phyloP scores from a whole-genome alignment of 2,329 filamentous ascomycete genomes.

The Lasiodiplodia gonubiensis region DNA sequence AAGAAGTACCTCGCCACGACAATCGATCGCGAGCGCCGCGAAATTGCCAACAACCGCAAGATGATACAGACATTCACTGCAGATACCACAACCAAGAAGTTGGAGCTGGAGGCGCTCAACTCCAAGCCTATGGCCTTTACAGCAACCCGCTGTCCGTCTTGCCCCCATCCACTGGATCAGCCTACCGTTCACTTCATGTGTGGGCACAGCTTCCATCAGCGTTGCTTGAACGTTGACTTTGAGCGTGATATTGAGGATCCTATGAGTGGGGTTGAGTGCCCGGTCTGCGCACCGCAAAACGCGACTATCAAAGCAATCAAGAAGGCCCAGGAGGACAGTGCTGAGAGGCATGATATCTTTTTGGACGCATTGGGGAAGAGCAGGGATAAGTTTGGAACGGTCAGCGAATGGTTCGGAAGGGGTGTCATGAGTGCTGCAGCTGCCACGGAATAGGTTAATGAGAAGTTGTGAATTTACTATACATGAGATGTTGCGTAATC shows the following conservation, averaged over 20 bases:
- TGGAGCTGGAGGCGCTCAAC: conserved; percentile 77
- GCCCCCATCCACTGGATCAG: conserved; percentile 77
- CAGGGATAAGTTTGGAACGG: conserved; percentile 83
- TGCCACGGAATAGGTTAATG: background rate
- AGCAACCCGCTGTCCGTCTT: conserved; percentile 84
- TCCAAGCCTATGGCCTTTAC: conserved; percentile 88
- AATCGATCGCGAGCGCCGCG: conserved; percentile 84
- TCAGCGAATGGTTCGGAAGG: conserved; percentile 92
- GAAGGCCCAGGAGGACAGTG: conserved; percentile 82
- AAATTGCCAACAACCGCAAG: conserved; percentile 82
- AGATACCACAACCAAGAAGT: conserved; percentile 80
- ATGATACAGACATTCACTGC: conserved; percentile 82
- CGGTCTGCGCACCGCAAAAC: conserved; percentile 82
- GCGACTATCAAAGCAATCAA: conserved; percentile 87
- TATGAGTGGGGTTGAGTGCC: conserved; percentile 71
- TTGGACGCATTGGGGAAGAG: conserved; percentile 76
- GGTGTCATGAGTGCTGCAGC: conserved; percentile 73
- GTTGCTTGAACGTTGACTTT: conserved; percentile 71
- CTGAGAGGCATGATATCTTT: conserved; percentile 88
- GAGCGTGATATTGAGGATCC: conserved; percentile 65
- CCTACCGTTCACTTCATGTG: conserved; percentile 95
- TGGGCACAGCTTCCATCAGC: conserved; percentile 95
- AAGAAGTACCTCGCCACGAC: conserved; percentile 90
- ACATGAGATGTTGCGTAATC: background rate
- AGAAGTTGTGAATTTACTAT: background rate